Base-by-base conservation (phyloP, 2,329 filamentous ascomycete genomes). In the Scedosporium aurantiacum region DNA sequence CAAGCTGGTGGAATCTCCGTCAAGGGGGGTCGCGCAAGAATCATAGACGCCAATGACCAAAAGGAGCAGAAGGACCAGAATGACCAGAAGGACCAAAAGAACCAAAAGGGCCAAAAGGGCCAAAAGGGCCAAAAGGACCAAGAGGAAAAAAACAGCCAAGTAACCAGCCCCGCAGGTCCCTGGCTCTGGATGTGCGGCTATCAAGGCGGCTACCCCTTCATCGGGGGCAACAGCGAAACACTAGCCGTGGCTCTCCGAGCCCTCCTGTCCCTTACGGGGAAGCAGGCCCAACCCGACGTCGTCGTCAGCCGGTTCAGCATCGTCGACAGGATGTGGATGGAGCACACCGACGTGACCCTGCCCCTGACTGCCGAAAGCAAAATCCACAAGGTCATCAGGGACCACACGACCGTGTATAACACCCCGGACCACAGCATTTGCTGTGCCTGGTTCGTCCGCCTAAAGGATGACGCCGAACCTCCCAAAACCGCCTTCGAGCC, bases 121-220 rank as follows among this genome's bases (percentile, higher is more conserved):
- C n/a, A n/a, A n/a, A n/a, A n/a, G n/a, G n/a, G n/a, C n/a, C n/a
- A n/a, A n/a, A n/a, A n/a, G n/a, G n/a, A n/a, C n/a, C n/a, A n/a
- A n/a, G n/a, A n/a, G n/a, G 27, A 32, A 27, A 23, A 32, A 37
- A 7, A 10, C 14, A 18, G 5, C 27, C 27, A 10, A 23, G 6
- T 2, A n/a, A n/a, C 32, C 54, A 37, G 21, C 25, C 5, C 27
- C 16, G 4, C 14, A 4, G 54, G 27, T 5, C 54, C 54, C 3
- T 57, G 54, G 54, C 27, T 57, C 25, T 57, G 54, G 54, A 57
- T 57, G 54, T 32, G 27, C 16, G 54, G 54, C 16, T 57, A 37
- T n/a, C 54, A 57, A 27, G 54, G 54, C 16, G 54, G 54, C 25
- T 37, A 57, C 14, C 54, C 54, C 21, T 57, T 57, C 27, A 4